Base-by-base conservation (phyloP, 768 basidiomycete species). In the Calocybe cyanea region DNA sequence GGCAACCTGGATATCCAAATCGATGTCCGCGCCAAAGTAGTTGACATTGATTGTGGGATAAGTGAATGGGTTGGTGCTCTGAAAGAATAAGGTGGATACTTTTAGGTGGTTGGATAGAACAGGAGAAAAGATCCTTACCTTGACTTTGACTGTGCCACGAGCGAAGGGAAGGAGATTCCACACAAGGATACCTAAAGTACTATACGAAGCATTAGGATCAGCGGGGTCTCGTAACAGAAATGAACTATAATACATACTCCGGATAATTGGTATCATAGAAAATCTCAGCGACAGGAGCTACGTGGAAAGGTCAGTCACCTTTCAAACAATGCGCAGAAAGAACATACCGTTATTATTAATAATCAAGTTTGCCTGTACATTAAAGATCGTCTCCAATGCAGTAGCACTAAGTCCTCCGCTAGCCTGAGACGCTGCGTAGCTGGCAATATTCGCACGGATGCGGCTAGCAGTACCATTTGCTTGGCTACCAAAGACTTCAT, bases 151-250 rank as follows among this genome's bases (percentile, higher is more conserved):
- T n/a, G 55, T 68, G 6, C 79, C 79, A 19, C 78, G 61, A 57
- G 73, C 73, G 62, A 79, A 80, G 1, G 78, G 78, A 3, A 81
- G 66, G 14, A 81, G 66, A 43, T 70, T 69, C 78, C 79, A 81
- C 61, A 71, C 66, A 45, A 68, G 63, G 40, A 80, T 69, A 1
- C 77, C 77, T 13, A 78, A 47, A 7, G 60, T 66, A 39, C 73
- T 75, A 43, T 17, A 45, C 2, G 7, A 7, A 14, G 7, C 15
- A 13, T 15, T 1, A 14, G 32, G 5, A 25, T 17, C 41, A 20
- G 4, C 21, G 20, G n/a, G 7, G n/a, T n/a, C n/a, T n/a, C 34
- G 6, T 14, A 35, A 18, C 7, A 7, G 13, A 5, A n/a, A 18
- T 7, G 7, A 35, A 14, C 17, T 5, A n/a, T 7, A 35, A 5